Base-by-base conservation (phyloP, 495 filamentous ascomycete genomes). In the Penicillium angulare region DNA sequence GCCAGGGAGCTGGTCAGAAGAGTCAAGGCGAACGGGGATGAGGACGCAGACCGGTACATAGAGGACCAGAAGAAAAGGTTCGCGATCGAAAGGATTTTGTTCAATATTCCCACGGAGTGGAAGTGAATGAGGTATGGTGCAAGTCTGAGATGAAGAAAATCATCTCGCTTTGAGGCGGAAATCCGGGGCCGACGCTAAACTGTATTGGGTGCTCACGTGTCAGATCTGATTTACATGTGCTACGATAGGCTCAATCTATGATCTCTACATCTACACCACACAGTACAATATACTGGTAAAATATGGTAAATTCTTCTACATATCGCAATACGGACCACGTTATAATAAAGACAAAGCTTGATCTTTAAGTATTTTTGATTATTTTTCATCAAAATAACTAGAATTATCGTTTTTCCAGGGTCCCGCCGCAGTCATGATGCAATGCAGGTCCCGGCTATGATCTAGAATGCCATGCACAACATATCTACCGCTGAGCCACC, bases 31-130 rank as follows among this genome's bases (percentile, higher is more conserved):
- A 64, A 65, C 41, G 63, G 69, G 34, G 65, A 57, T 36, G 58
- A 57, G 43, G 67, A 59, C 57, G 60, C 66, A 70, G 66, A 65
- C 46, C 61, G 63, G 60, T 60, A 68, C 62, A 72, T 75, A 71
- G 66, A 71, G 65, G 65, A 71, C 34, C 60, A 56, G 47, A 53
- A 49, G 17, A 16, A 21, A 41, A 41, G 27, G 38, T 52, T 40
- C 10, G 24, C 6, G 15, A 47, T 16, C 24, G 15, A 40, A 20
- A 50, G 32, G 34, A 16, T 18, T 3, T 46, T 35, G 24, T 33
- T 43, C 38, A 32, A 29, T 23, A 18, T 31, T 52, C 52, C 54
- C 47, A 50, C 45, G 27, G 38, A 26, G 52, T 54, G 54, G 49
- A 44, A 50, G 43, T 47, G 43, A 22, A 15, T 21, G 27, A 36